Conservation (phyloP, 1,284 basidiomycete species). For the Puccinia brachypodii region DNA sequence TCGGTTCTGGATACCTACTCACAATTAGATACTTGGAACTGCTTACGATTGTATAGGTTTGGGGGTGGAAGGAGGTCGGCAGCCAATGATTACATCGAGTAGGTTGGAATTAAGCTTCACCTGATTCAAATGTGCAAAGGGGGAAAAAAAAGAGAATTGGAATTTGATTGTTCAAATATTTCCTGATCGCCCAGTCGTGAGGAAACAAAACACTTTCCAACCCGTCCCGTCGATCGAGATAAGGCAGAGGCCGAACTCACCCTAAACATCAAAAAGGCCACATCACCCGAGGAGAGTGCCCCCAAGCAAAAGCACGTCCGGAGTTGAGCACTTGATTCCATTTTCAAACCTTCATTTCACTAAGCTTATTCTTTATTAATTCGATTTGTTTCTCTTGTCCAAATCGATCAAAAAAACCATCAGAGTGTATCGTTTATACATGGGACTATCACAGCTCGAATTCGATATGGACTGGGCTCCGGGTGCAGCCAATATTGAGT, state of each 20-base stretch:
- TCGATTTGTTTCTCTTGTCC: not conserved
- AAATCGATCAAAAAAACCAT: not conserved
- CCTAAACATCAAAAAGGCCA: constrained; percentile 94
- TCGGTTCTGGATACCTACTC: not conserved
- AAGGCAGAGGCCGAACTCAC: constrained; percentile 89
- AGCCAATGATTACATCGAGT: constrained; percentile 42
- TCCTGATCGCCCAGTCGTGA: constrained; percentile 28
- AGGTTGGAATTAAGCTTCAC: not conserved
- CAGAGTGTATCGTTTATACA: constrained; percentile 94
- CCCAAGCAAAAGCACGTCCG: constrained; percentile 97
- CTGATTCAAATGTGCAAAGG: not conserved
- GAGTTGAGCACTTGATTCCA: constrained; percentile 66
- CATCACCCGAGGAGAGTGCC: constrained; percentile 83
- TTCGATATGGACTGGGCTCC: constrained; percentile 91
- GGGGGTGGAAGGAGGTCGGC: constrained; percentile 36
- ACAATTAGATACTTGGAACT: too few species aligned
- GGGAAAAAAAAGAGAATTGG: not conserved
- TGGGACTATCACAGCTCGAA: constrained; percentile 98
- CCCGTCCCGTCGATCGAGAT: constrained; percentile 92
- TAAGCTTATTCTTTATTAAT: not conserved
- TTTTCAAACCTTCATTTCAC: not conserved
- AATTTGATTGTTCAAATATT: not conserved
- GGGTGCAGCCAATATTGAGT: constrained; percentile 88
- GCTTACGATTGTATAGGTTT: constrained; percentile 37
- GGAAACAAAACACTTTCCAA: constrained; percentile 70